Percentiles rank a stretch among this genome's conserved stretches.
phyloP scores from a whole-genome alignment of 116 monocot genomes.

The Dioscorea cayenensis region DNA sequence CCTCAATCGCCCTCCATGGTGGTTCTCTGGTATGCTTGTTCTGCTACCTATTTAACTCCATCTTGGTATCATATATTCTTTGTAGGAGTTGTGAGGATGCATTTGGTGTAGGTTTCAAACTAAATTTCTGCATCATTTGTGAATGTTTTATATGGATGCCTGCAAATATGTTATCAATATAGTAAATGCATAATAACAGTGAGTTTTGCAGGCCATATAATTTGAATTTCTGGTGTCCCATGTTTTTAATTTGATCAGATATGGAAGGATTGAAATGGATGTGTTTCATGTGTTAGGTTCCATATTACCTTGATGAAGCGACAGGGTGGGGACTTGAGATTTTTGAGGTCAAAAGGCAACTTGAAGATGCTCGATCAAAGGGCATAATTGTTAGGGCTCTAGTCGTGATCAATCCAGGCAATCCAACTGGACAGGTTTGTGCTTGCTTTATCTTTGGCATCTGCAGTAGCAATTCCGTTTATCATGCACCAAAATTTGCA shows the following conservation, averaged over 20 bases:
- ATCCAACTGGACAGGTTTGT: constrained; percentile 97
- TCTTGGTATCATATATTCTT: neutral
- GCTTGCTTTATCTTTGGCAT: neutral
- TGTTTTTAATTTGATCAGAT: too few species aligned
- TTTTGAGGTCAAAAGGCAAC: constrained; percentile 80
- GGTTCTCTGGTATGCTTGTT: constrained; percentile 76
- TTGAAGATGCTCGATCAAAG: constrained; percentile 78
- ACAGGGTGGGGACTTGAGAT: constrained; percentile 89
- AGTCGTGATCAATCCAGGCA: constrained; percentile 96
- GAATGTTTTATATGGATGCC: too few species aligned
- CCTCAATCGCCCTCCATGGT: constrained; percentile 95
- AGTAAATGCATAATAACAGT: too few species aligned
- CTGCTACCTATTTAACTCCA: neutral
- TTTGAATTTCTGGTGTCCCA: neutral
- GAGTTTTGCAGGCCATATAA: neutral
- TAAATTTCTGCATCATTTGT: neutral
- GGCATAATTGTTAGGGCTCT: constrained; percentile 77
- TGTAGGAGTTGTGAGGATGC: neutral
- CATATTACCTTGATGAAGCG: constrained; percentile 88
- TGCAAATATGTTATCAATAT: too few species aligned
- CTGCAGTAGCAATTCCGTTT: too few species aligned
- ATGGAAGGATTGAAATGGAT: neutral
- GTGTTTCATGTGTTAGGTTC: constrained; percentile 43
- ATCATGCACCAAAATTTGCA: too few species aligned
- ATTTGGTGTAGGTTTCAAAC: neutral